Evolutionary conservation across 2,329 filamentous ascomycete species (phyloP), one percentile per base, ranked within the genome.

Genomic region (Neonectria coccinea): DNA sequence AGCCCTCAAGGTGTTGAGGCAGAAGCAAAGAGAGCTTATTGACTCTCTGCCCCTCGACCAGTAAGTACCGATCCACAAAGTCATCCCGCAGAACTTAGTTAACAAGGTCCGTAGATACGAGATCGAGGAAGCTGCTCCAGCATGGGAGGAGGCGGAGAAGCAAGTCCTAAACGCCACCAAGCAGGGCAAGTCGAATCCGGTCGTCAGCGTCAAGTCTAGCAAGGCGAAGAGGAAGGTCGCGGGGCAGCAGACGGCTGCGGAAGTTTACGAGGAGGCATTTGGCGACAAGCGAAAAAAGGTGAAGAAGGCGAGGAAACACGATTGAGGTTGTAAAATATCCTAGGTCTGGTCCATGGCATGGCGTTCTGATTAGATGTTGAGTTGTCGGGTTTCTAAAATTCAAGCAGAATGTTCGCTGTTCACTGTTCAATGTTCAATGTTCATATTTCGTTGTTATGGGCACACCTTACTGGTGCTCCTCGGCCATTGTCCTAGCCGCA

Each of bases 21-120:
- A 92, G 78, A 92, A 95, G 80, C 93, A 97, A 79, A 89, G 91
- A 73, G 92, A 93, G 70, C 83, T 98, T 69, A 97, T 98, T 74
- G 92, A 97, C 82, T 91, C 94, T 67, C 82, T 98, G 66, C 94
- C 95, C 48, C 84, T 98, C 56, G 93, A 97, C 74, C 90, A 92
- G 74, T 78, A 70, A 74, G 79, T 70, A 10, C 6, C 12, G 3
- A 20, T 18, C 20, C 20, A 5, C 5, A 1, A n/a, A 8, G 41
- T 33, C 10, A 2, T 14, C n/a, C 16, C 8, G 1, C 3, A 3
- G 10, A 44, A 27, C n/a, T 4, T 10, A 39, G 39, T 59, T 65
- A 65, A 72, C 57, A 5, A 45, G 5, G 5, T 14, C 14, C 5
- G 8, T 55, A 89, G 88, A 70, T 91, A 90, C 72, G 89, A 91